A percentile compares a stretch with the other conserved stretches of the same genome.
phyloP scores from a whole-genome alignment of 2,329 filamentous ascomycete genomes.

The Parastagonospora avenae region DNA sequence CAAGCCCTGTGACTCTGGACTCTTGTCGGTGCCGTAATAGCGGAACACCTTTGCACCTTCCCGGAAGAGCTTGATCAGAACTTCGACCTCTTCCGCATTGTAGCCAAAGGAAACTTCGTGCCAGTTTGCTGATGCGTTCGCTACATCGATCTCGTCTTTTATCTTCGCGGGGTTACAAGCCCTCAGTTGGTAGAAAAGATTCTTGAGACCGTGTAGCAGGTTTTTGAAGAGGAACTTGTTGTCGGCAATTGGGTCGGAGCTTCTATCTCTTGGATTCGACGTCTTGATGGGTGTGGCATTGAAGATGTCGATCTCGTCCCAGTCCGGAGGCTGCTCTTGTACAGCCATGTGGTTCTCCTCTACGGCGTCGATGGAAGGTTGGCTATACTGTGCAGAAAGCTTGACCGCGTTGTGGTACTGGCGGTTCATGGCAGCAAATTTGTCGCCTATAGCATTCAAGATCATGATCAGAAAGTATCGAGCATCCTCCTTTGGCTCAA shows the following conservation, averaged over 20 bases:
- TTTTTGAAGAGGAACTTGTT: constrained; percentile 99
- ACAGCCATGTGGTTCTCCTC: constrained; percentile 85
- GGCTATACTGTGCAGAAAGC: constrained; percentile 76
- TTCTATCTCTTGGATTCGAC: constrained; percentile 85
- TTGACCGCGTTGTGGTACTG: constrained; percentile 96
- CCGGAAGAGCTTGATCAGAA: constrained; percentile 95
- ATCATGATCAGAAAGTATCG: constrained; percentile 97
- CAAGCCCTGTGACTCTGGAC: constrained; percentile 73
- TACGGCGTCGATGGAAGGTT: constrained; percentile 66
- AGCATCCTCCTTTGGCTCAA: constrained; percentile 91
- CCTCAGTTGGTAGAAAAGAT: constrained; percentile 92
- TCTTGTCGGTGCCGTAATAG: constrained; percentile 92
- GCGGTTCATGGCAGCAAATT: constrained; percentile 97
- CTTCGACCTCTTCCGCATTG: constrained; percentile 93
- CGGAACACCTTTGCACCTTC: constrained; percentile 96
- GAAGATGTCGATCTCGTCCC: constrained; percentile 99
- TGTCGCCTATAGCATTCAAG: constrained; percentile 95
- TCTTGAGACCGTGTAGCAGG: constrained; percentile 92
- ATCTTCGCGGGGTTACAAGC: constrained; percentile 75
- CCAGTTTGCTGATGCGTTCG: constrained; percentile 87
- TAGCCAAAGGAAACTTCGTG: constrained; percentile 95
- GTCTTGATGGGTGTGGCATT: constrained; percentile 95
- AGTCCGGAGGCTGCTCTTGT: constrained; percentile 80
- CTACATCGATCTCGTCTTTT: constrained; percentile 69
- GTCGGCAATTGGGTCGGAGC: constrained; percentile 87